Evolutionary conservation across 768 basidiomycete genomes (phyloP).

Genomic region (Termitomyces sp.): DNA sequence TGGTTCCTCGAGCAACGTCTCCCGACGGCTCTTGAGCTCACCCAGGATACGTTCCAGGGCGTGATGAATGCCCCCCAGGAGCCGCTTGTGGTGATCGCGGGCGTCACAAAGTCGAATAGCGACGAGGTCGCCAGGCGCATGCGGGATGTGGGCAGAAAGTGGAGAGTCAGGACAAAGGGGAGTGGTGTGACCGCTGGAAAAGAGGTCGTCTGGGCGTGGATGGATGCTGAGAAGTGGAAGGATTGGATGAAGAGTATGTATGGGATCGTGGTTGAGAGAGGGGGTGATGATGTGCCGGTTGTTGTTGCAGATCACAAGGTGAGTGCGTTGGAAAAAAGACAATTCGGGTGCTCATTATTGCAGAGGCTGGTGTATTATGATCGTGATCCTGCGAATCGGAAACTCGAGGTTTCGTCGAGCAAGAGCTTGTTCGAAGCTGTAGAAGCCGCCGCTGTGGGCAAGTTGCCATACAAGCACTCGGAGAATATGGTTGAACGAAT

Average conservation of each 20-base stretch:
- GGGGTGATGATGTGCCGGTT: slow-evolving; percentile 39
- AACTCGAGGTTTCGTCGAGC: slow-evolving; percentile 53
- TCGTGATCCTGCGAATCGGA: slow-evolving; percentile 51
- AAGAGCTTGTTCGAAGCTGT: slow-evolving; percentile 64
- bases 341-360: neutral
- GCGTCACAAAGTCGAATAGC: slow-evolving; percentile 36
- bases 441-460: slow-evolving; percentile 58
- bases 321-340: slow-evolving; percentile 21
- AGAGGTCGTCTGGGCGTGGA: slow-evolving; percentile 84
- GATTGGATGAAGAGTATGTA: slow-evolving; percentile 95
- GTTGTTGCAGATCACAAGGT: slow-evolving; percentile 85
- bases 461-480: slow-evolving; percentile 56
- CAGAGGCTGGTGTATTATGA: slow-evolving; percentile 81
- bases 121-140: slow-evolving; percentile 47
- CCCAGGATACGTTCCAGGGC: slow-evolving; percentile 74
- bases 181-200: slow-evolving; percentile 40
- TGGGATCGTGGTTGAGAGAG: slow-evolving; percentile 44
- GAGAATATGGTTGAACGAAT: slow-evolving; percentile 69
- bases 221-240: slow-evolving; percentile 82
- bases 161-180: slow-evolving; percentile 48
- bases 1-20: slow-evolving; percentile 75
- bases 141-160: slow-evolving; percentile 54
- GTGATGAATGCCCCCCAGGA: slow-evolving; percentile 80
- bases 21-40: slow-evolving; percentile 72
- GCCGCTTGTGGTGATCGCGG: slow-evolving; percentile 79